Conservation (phyloP, 305 asterid genomes). For the Solanum hybrid region DNA sequence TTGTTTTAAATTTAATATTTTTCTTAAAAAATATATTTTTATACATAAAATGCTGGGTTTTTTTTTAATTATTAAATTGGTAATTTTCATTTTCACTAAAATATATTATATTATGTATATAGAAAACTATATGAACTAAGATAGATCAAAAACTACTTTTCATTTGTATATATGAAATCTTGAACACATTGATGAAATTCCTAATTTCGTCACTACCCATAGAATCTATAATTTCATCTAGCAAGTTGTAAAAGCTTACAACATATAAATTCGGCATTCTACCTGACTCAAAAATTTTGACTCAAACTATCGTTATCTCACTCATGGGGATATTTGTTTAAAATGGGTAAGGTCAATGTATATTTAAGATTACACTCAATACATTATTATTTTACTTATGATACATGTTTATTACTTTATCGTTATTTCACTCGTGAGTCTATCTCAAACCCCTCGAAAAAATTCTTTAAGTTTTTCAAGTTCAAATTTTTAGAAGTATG, state of each 20-base stretch:
- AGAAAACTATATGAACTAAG: no score
- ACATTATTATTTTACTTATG: no score
- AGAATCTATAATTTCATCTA: not conserved
- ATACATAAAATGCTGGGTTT: no score
- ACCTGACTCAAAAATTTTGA: not conserved
- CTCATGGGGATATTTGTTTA: not conserved
- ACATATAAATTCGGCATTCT: not conserved
- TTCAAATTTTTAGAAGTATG: not conserved
- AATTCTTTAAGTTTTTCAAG: no score
- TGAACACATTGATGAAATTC: not conserved
- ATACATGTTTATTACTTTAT: not conserved
- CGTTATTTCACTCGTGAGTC: not conserved
- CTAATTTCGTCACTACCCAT: not conserved
- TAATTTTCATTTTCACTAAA: not conserved
- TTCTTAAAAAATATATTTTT: not conserved
- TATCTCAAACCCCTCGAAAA: no score
- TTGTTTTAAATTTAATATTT: not conserved
- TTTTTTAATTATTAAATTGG: not conserved
- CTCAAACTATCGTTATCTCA: not conserved
- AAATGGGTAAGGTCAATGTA: accelerated
- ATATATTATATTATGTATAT: no score
- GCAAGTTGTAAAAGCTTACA: not conserved
- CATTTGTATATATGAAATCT: no score
- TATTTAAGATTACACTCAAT: no score
- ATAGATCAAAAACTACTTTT: no score